Base-by-base conservation (phyloP, 768 basidiomycete species). In the Collybia nuda region DNA sequence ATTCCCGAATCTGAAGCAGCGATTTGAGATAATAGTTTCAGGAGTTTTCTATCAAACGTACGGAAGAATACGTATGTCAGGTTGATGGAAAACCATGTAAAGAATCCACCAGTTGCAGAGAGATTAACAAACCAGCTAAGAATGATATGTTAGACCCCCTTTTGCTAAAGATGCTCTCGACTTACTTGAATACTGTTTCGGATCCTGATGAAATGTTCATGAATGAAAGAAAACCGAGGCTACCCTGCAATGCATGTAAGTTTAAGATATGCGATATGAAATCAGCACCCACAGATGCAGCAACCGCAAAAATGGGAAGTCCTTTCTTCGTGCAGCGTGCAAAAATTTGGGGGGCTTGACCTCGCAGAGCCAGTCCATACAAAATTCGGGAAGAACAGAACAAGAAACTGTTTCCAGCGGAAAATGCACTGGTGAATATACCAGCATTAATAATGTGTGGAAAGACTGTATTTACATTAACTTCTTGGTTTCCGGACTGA, bases 11-110 rank as follows among this genome's bases (percentile, higher is more conserved):
- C 82, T 82, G 68, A 35, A 19, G 18, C 39, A 19, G 52, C 32
- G 37, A n/a, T 11, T 21, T 54, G 23, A 56, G 44, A 40, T 21
- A 14, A 2, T 12, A 35, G 14, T 19, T 23, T 12, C 6, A 2
- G 21, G 24, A 4, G 21, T n/a, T 11, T 11, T 2, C 17, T 37
- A 14, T 1, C 41, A 23, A 40, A 72, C 84, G 55, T 54, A 83
- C 85, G 79, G 74, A 86, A 91, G 67, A 70, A 80, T 47, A 88
- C 60, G 69, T 86, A 93, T 14, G 88, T 88, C 23, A 88, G 50
- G 63, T 86, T 86, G 65, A 88, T 82, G 29, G 78, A 63, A 52
- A 75, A 73, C 87, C 88, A 90, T 41, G 78, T 71, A 56, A 85
- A 74, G 70, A 88, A 86, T 6, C 86, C 85, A 38, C 79, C 82